Conservation (phyloP, 495 filamentous ascomycete species). For the Penicillium waksmanii region DNA sequence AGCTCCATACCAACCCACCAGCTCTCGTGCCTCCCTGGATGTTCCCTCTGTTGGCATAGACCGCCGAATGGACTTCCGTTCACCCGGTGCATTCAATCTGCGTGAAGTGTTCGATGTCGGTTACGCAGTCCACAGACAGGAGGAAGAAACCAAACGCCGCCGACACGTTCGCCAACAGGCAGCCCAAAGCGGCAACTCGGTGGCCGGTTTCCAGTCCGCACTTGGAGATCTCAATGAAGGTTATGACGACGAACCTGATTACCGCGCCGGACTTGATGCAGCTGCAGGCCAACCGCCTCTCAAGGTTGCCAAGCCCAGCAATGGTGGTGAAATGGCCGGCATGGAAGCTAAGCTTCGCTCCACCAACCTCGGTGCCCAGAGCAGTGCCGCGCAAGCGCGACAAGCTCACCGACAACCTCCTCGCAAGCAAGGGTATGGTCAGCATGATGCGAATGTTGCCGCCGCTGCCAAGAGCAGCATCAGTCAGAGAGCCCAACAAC, state of each 20-base stretch:
- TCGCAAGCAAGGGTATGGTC: conserved; percentile 72
- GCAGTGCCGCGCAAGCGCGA: conserved; percentile 62
- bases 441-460: conserved; percentile 76
- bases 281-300: conserved; percentile 57
- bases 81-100: conserved; percentile 90
- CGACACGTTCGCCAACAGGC: conserved; percentile 72
- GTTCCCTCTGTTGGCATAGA: conserved; percentile 58
- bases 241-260: conserved; percentile 61
- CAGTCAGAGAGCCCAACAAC: conserved; percentile 60
- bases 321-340: conserved; percentile 66
- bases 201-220: conserved; percentile 47
- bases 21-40: conserved; percentile 50
- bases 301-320: conserved; percentile 68
- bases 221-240: conserved; percentile 74
- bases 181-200: conserved; percentile 59
- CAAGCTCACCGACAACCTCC: conserved; percentile 54
- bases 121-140: conserved; percentile 94
- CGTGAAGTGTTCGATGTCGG: conserved; percentile 97
- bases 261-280: conserved; percentile 41
- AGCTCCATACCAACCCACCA: conserved; percentile 42
- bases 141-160: conserved; percentile 90
- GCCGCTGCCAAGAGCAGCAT: conserved; percentile 81
- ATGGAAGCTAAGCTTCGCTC: conserved; percentile 85
- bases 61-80: conserved; percentile 88
- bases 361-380: conserved; percentile 66